A percentile compares a stretch with the other conserved stretches of the same genome.
phyloP scores from a whole-genome alignment of 768 basidiomycete genomes.

The Psilocybe tampanensis region DNA sequence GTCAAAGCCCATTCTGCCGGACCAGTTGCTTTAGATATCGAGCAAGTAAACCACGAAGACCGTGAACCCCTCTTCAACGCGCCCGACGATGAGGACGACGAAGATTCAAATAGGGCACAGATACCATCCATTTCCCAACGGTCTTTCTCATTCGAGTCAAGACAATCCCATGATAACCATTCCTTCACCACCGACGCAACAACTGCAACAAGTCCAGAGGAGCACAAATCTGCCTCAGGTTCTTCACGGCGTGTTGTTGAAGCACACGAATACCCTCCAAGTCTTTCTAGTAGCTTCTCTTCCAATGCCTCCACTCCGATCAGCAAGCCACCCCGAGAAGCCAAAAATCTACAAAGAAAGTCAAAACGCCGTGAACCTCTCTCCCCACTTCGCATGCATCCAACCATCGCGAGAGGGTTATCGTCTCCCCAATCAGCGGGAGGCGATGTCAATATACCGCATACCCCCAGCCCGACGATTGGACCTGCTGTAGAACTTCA shows the following conservation, averaged over 20 bases:
- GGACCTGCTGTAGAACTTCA: slow-evolving; percentile 4
- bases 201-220: slow-evolving; percentile 33
- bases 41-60: slow-evolving; percentile 41
- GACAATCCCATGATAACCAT: slow-evolving; percentile 25
- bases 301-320: slow-evolving; percentile 35
- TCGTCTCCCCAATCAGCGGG: background rate
- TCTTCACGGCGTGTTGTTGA: slow-evolving; percentile 33
- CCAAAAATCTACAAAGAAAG: slow-evolving; percentile 36
- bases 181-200: slow-evolving; percentile 23
- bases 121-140: slow-evolving; percentile 39
- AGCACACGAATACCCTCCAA: slow-evolving; percentile 67
- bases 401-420: background rate
- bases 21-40: slow-evolving; percentile 40
- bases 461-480: slow-evolving; percentile 12
- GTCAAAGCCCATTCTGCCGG: slow-evolving; percentile 67
- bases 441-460: slow-evolving; percentile 19
- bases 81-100: slow-evolving; percentile 56
- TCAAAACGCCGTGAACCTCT: slow-evolving; percentile 43
- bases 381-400: slow-evolving; percentile 19
- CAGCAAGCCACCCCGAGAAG: slow-evolving; percentile 23
- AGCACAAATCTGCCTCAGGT: slow-evolving; percentile 42
- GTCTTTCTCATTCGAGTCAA: slow-evolving; percentile 33
- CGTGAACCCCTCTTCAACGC: slow-evolving; percentile 65
- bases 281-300: slow-evolving; percentile 43
- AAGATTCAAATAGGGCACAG: slow-evolving; percentile 43